phyloP scores from a whole-genome alignment of 1,284 basidiomycete genomes.

The Ceratobasidium papillatum region DNA sequence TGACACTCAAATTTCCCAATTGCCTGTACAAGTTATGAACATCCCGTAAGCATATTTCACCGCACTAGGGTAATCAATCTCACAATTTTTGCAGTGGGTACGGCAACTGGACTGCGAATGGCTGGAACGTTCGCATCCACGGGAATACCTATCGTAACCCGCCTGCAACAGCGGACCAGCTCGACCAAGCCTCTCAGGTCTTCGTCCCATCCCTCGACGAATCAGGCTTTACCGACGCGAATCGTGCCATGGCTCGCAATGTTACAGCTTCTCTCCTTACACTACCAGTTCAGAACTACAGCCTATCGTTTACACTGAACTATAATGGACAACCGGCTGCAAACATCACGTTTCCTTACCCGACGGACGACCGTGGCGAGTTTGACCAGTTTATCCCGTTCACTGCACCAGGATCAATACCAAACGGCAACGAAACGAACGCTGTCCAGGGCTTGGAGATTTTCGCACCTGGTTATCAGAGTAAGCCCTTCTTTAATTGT shows the following conservation, averaged over 20 bases:
- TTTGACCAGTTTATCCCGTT: constrained; percentile 43
- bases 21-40: constrained; percentile 42
- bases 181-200: constrained; percentile 41
- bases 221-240: constrained; percentile 38
- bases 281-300: constrained; percentile 34
- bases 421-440: constrained; percentile 32
- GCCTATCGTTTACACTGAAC: constrained; percentile 37
- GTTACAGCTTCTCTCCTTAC: constrained; percentile 40
- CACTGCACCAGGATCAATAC: constrained; percentile 7
- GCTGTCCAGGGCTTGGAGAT: constrained; percentile 35
- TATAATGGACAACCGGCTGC: constrained; percentile 20
- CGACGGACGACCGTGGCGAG: constrained; percentile 42
- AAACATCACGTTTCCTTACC: constrained; percentile 36
- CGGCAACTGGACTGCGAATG: constrained; percentile 43
- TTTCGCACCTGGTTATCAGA: constrained; percentile 9
- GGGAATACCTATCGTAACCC: constrained; percentile 43
- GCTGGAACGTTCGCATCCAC: constrained; percentile 44
- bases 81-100: constrained; percentile 34
- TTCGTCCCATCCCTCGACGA: constrained; percentile 43
- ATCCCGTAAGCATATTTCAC: constrained; percentile 41
- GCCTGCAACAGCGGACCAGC: constrained; percentile 37
- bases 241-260: constrained; percentile 40
- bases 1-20: constrained; percentile 39
- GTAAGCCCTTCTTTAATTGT: constrained; percentile 1
- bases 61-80: not conserved